phyloP scores from a whole-genome alignment of 1,139 yeast species.

The Groenewaldozyma auringiensis region DNA sequence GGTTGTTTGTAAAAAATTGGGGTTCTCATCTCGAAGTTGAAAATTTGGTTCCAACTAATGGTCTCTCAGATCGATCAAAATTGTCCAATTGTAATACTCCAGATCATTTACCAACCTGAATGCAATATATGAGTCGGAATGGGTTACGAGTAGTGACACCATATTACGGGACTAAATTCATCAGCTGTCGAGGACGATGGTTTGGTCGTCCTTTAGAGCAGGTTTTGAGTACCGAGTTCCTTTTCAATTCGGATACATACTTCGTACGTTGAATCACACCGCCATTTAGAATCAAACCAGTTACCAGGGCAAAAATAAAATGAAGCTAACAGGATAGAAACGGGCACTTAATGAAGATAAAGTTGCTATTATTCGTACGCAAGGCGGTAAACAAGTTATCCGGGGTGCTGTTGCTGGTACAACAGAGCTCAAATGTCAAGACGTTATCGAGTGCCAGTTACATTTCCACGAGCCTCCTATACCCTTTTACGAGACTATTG shows the following conservation, averaged over 20 bases:
- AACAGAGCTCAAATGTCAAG: constrained; percentile 48
- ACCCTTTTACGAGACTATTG: constrained; percentile 47
- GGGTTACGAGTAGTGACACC: constrained; percentile 64
- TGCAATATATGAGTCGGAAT: constrained; percentile 13
- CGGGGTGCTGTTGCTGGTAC: constrained; percentile 35
- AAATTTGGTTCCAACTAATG: too few relatives aligned
- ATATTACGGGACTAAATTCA: constrained; percentile 74
- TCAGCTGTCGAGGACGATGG: constrained; percentile 89
- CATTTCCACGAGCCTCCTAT: constrained; percentile 93
- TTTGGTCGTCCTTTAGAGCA: constrained; percentile 71
- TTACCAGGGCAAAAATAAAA: neutral
- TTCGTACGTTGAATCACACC: constrained; percentile 31
- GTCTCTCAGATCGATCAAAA: too few relatives aligned
- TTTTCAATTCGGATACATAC: constrained; percentile 63
- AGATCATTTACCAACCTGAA: too few relatives aligned
- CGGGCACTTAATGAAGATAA: constrained; percentile 57
- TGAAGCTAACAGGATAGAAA: constrained; percentile 1
- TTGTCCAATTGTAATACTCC: too few relatives aligned
- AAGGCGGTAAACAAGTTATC: constrained; percentile 53
- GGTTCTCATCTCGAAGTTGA: too few relatives aligned
- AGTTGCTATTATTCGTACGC: constrained; percentile 54
- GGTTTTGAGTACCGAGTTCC: constrained; percentile 69
- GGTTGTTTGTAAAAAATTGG: too few relatives aligned
- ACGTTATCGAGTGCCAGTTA: constrained; percentile 68
- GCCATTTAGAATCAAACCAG: too few relatives aligned